A percentile compares a stretch with the other conserved stretches of the same genome.
Evolutionary conservation across 1,139 yeast genomes (phyloP).

Genomic region (Yamadazyma membranifaciens): DNA sequence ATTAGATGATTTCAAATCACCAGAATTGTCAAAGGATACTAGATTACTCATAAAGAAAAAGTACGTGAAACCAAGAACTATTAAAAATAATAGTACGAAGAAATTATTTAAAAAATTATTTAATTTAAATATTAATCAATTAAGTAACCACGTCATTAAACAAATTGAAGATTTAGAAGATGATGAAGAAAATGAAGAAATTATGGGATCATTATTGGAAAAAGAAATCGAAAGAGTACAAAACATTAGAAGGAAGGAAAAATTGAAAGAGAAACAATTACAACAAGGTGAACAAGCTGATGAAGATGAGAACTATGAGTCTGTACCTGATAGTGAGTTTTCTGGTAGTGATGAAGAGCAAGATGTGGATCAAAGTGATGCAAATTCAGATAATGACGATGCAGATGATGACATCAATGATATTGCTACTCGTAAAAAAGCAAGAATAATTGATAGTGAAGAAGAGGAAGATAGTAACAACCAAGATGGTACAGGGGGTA

Average conservation of each 20-base stretch:
- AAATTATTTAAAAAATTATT: conserved; percentile 27
- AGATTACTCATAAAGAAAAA: conserved; percentile 35
- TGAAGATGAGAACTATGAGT: conserved; percentile 21
- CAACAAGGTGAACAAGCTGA: conserved; percentile 17
- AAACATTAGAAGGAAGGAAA: conserved; percentile 51
- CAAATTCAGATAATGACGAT: conserved; percentile 11
- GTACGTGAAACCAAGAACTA: conserved; percentile 15
- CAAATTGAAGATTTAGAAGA: conserved; percentile 24
- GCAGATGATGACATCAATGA: conserved; percentile 26
- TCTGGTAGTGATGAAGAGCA: conserved; percentile 6
- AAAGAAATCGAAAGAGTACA: conserved; percentile 58
- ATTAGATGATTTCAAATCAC: conserved; percentile 25
- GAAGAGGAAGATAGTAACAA: conserved; percentile 5
- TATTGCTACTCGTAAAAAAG: conserved; percentile 25
- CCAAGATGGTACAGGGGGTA: too few species aligned
- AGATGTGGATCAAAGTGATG: conserved; percentile 8
- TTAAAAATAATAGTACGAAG: conserved; percentile 4
- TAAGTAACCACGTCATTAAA: conserved; percentile 32
- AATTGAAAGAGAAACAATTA: conserved; percentile 29
- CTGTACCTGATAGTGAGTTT: conserved; percentile 17
- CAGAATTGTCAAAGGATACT: conserved; percentile 41
- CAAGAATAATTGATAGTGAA: conserved; percentile 11
- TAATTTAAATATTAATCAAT: conserved; percentile 36
- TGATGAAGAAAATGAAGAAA: conserved; percentile 41
- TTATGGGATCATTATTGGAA: conserved; percentile 54